Base-by-base conservation (phyloP, 192 early-diverging fungal species). In the Coemansia erecta region DNA sequence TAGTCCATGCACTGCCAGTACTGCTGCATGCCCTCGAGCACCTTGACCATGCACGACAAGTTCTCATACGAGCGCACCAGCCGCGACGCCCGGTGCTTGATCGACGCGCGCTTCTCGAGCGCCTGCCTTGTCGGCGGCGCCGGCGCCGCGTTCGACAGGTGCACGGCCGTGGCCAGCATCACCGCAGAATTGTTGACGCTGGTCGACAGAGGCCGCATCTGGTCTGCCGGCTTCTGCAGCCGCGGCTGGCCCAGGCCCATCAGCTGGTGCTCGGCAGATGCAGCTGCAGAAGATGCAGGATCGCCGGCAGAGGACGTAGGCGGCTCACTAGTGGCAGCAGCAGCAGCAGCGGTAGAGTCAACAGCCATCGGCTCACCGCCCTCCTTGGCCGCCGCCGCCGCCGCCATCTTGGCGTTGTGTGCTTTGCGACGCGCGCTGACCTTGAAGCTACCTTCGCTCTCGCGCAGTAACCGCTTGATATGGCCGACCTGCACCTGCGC, bases 1-100 rank as follows among this genome's bases (percentile, higher is more conserved):
- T 78, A 78, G 56, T 78, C 75, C 75, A 78, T 78, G 43, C 75
- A 78, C 55, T 78, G 75, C 75, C 75, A 78, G 54, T 78, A 78
- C 75, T 78, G 75, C 66, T 78, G 75, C 75, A 78, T 78, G 21
- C 75, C 75, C 58, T 78, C 75, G 11, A 78, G 70, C 19, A 78
- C 70, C 59, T 72, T 72, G 26, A 78, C 75, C 75, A 78, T 78
- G 39, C 75, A 78, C 15, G 75, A 78, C n/a, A 78, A 60, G 52
- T 78, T 78, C 33, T 78, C 75, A 45, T 78, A 78, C 2, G 75
- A 61, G 1, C 70, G 65, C 24, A 72, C 65, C 13, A 78, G 63
- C 21, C 75, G 53, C 13, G 70, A 57, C 0, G 69, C 69, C 0
- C 70, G 57, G 13, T 46, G 49, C 50, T 71, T 77, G 21, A 58